Evolutionary conservation across 257 asterid species (phyloP), one percentile per base, ranked within the genome.

Genomic region (Nicotiana obtusifolia): DNA sequence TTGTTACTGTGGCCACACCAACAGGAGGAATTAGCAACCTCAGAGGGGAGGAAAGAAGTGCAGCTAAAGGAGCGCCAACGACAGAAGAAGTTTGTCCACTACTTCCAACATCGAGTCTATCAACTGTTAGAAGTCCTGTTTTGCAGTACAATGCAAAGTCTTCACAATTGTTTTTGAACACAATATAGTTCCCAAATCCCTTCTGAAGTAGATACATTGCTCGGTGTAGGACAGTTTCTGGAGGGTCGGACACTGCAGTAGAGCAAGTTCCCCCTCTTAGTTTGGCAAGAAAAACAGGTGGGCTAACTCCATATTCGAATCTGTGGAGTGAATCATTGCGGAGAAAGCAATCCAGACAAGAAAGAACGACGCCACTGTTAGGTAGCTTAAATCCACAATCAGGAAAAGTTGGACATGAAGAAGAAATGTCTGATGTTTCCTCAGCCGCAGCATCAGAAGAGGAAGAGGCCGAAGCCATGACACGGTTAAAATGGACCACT

Each of bases 211-310:
- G 93, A 76, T 90, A 76, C 98, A 94, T 94, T 56, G 98, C 98
- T 10, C 99, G 92, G 73, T 91, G 96, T 80, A 91, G 81, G 49
- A 90, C 96, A 1, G 82, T 30, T 44, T 85, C 88, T 3, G 92
- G 64, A 2, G 91, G 87, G 84, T 95, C 99, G 0, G 99, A 90
- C 28, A 76, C 33, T 24, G 99, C 99, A 10, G 91, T 93, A 3
- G 97, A 94, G 87, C 99, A 94, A 7, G 98, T 94, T 82, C 99
- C 99, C 13, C 98, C 98, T 61, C 98, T 93, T 19, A 94, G 83
- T 90, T 92, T 90, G 28, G 99, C 92, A 2, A 95, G 83, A 88
- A 95, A 95, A 49, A 85, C 33, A 4, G 98, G 87, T 20, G 97
- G 92, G 17, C 82, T 81, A 65, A 92, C 98, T 11, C 90, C 94